Evolutionary conservation across 345 rosid genomes (phyloP).

Genomic region (Moringa oleifera): DNA sequence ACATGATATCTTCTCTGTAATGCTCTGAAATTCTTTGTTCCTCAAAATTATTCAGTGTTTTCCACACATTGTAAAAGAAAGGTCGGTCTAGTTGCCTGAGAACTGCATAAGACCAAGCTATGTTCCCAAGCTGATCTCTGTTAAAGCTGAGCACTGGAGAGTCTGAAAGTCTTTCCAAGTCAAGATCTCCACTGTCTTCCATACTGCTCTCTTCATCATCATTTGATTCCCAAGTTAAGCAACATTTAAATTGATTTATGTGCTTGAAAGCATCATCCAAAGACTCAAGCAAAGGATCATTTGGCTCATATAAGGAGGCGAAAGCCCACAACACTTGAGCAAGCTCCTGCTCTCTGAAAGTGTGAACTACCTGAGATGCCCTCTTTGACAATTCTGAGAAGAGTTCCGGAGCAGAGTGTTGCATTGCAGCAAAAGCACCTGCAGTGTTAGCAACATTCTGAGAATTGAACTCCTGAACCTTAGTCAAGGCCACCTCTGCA

Average conservation of each 20-base stretch:
- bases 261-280: constrained; percentile 53
- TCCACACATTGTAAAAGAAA: constrained; percentile 75
- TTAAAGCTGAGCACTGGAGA: constrained; percentile 51
- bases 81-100: constrained; percentile 57
- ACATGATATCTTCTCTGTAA: constrained; percentile 78
- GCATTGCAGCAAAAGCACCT: constrained; percentile 90
- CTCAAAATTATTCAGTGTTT: constrained; percentile 44
- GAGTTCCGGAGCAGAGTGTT: constrained; percentile 70
- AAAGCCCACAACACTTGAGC: constrained; percentile 91
- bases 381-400: constrained; percentile 62
- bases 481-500: constrained; percentile 76
- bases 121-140: constrained; percentile 83
- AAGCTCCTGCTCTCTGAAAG: constrained; percentile 77
- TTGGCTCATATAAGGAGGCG: constrained; percentile 74
- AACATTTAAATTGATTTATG: constrained; percentile 44
- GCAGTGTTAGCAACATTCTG: constrained; percentile 91
- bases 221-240: constrained; percentile 22
- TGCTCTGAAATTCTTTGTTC: constrained; percentile 87
- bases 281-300: constrained; percentile 60
- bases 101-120: constrained; percentile 98
- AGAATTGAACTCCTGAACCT: constrained; percentile 68
- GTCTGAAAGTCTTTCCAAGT: constrained; percentile 22
- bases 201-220: constrained; percentile 14
- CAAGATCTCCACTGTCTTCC: constrained; percentile 22
- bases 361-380: constrained; percentile 43